Evolutionary conservation across 2,329 filamentous ascomycete species (phyloP), one percentile per base, ranked within the genome.

Genomic region (Colletotrichum spaethianum): DNA sequence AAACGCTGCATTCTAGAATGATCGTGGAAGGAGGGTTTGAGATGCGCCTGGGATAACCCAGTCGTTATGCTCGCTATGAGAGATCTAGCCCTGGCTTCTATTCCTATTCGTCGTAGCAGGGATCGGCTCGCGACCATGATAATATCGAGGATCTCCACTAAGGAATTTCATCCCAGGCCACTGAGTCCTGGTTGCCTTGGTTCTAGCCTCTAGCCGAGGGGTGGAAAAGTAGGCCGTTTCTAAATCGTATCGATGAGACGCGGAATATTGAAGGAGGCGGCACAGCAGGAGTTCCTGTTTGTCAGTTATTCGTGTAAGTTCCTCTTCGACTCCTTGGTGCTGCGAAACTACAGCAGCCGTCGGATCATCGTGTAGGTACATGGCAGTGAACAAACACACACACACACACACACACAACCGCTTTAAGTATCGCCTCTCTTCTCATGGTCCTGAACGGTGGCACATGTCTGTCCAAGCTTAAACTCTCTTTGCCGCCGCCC

Each of bases 1-100:
- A 72, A 72, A 72, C 70, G 44, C 53, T 50, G n/a, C 38, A 31
- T 48, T 64, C 70, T 72, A 55, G 70, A 72, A 64, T 50, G 14
- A 70, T 56, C 33, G 63, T 48, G 60, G 46, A 56, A 71, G 60
- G 46, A 64, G 52, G 50, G 60, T 72, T 72, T 72, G 44, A 56
- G 59, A 50, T 36, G 46, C 8, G 16, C 70, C 69, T 63, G 60
- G 70, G 38, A 2, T 12, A 44, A 44, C 66, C 66, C 40, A 8
- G 69, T 63, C 48, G n/a, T 33, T 6, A 38, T 60, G 44, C 65
- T 16, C 14, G 12, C 48, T 55, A 14, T 2, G 3, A 20, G 5
- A 56, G 59, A 59, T 50, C 52, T 18, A 40, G 56, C 46, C 12
- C 20, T 46, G 38, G 50, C 36, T 36, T 38, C 36, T 9, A 2